Conservation (phyloP, 2,329 filamentous ascomycete species). For the Dactylonectria estremocensis region DNA sequence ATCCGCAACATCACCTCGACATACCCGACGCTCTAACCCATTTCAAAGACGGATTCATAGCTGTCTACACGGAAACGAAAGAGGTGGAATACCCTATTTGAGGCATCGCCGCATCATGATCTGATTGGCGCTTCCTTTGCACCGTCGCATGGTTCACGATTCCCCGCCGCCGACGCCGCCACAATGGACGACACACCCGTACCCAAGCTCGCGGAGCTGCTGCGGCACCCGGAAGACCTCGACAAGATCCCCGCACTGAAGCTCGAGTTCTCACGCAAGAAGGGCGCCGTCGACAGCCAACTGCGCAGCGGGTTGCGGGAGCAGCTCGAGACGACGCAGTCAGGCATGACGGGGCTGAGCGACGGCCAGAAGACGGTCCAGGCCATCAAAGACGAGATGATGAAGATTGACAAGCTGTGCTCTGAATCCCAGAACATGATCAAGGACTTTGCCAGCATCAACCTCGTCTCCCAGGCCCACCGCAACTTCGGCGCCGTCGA, state of each 20-base stretch:
- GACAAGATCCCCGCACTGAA: slow-evolving; percentile 95
- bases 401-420: slow-evolving; percentile 97
- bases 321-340: slow-evolving; percentile 94
- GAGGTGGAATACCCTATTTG: slow-evolving; percentile 1
- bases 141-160: slow-evolving; percentile 42
- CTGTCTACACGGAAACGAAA: not conserved
- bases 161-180: slow-evolving; percentile 37
- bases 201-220: slow-evolving; percentile 90
- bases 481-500: slow-evolving; percentile 96
- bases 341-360: slow-evolving; percentile 89
- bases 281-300: slow-evolving; percentile 90
- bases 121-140: slow-evolving; percentile 42
- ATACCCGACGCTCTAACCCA: not conserved
- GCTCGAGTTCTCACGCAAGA: slow-evolving; percentile 94
- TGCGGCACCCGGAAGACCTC: slow-evolving; percentile 95
- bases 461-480: slow-evolving; percentile 92
- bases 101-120: slow-evolving; percentile 43
- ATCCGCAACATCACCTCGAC: slow-evolving; percentile 27
- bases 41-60: not conserved
- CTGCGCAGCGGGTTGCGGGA: slow-evolving; percentile 90
- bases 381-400: slow-evolving; percentile 97
- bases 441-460: slow-evolving; percentile 94
- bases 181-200: slow-evolving; percentile 72
- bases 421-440: slow-evolving; percentile 98
- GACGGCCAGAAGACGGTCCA: slow-evolving; percentile 94